Evolutionary conservation across 495 filamentous ascomycete genomes (phyloP).

Genomic region (Pyrenula aspistea): DNA sequence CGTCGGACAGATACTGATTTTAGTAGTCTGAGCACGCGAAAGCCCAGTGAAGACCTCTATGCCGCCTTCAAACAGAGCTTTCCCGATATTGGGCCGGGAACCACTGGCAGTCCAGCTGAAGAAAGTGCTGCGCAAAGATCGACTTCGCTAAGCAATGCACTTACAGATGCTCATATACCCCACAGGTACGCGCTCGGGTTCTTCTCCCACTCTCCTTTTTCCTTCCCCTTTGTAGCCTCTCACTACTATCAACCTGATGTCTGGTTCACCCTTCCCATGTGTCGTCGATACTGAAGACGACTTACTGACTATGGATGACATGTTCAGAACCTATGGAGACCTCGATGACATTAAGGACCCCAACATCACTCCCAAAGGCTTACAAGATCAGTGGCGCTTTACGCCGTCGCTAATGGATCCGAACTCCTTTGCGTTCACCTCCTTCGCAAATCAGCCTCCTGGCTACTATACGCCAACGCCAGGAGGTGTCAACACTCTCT

Average conservation of each 20-base stretch:
- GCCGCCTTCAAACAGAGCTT: conserved; percentile 73
- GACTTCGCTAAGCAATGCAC: conserved; percentile 22
- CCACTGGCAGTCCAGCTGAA: conserved; percentile 9
- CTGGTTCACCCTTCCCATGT: neutral
- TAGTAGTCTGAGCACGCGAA: conserved; percentile 67
- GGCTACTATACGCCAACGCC: conserved; percentile 86
- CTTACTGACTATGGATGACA: neutral
- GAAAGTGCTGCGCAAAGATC: conserved; percentile 21
- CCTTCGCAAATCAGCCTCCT: conserved; percentile 64
- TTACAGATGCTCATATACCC: conserved; percentile 25
- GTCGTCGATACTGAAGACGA: neutral
- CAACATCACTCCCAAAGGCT: conserved; percentile 65
- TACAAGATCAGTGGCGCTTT: conserved; percentile 69
- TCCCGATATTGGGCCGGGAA: conserved; percentile 43
- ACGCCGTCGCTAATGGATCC: conserved; percentile 82
- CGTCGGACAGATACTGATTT: neutral
- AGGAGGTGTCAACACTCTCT: conserved; percentile 68
- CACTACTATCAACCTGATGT: neutral
- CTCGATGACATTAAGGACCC: conserved; percentile 57
- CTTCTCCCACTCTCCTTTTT: conserved; percentile 2
- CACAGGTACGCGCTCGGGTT: conserved; percentile 33
- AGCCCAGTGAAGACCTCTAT: conserved; percentile 76
- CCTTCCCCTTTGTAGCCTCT: conserved; percentile 1
- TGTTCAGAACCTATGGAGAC: conserved; percentile 11
- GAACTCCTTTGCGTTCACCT: conserved; percentile 64